Percentiles rank a stretch among this genome's conserved stretches.
Evolutionary conservation across 2,329 filamentous ascomycete genomes (phyloP).

Genomic region (Trichoderma aggressivum): DNA sequence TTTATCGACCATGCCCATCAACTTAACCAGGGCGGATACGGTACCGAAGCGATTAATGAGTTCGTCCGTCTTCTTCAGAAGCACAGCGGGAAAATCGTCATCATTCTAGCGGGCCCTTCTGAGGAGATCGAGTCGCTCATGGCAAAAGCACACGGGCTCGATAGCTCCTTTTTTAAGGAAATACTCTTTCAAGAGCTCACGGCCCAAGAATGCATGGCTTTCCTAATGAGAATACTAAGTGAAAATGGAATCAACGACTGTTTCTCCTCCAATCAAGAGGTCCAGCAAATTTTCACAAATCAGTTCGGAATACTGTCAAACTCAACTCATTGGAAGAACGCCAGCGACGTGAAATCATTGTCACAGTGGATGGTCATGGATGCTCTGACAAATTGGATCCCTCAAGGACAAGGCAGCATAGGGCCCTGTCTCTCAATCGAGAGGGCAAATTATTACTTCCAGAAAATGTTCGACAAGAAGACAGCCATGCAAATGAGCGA

Average conservation of each 20-base stretch:
- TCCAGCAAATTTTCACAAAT: background rate
- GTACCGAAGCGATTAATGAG: background rate
- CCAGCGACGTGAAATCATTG: background rate
- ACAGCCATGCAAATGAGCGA: background rate
- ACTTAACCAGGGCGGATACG: background rate
- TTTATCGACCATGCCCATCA: background rate
- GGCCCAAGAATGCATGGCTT: background rate
- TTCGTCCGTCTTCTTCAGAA: background rate
- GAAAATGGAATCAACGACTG: background rate
- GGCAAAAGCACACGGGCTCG: background rate
- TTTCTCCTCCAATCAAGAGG: background rate
- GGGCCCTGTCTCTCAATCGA: background rate
- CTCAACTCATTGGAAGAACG: background rate
- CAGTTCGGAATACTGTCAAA: background rate
- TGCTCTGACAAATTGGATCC: background rate
- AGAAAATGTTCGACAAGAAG: background rate
- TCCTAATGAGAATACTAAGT: background rate
- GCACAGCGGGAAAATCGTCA: background rate
- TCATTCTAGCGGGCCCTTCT: background rate
- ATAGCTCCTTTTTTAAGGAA: background rate
- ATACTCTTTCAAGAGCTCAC: background rate
- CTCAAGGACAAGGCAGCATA: background rate
- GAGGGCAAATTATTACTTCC: background rate
- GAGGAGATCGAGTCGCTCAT: background rate
- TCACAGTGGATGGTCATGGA: background rate